These are phyloP conservation scores for Trichoderma sp. DNA, from an alignment of 2,329 filamentous ascomycete genomes.

Conservation along the genomic window DNA sequence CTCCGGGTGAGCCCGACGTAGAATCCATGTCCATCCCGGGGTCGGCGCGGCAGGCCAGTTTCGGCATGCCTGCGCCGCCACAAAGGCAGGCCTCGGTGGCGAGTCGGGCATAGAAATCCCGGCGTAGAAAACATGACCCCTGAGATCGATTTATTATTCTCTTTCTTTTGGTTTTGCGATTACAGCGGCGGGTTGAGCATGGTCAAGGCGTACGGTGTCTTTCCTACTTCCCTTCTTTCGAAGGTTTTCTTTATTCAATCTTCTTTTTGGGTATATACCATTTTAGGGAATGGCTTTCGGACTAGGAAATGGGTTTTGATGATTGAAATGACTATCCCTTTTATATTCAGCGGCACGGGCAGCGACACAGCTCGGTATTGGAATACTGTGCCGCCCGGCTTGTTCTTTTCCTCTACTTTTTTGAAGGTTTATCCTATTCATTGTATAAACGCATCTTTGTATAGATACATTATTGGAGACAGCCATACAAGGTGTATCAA, in stretches of 20 bases:
- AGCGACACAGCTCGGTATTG: neutral
- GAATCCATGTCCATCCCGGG: constrained; percentile 38
- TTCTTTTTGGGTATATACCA: constrained; percentile 4
- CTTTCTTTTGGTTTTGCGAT: neutral
- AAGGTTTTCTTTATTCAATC: neutral
- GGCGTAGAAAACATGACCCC: neutral
- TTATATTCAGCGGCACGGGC: neutral
- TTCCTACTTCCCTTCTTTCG: neutral
- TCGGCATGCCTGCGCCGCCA: constrained; percentile 41
- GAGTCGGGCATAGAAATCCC: constrained; percentile 41
- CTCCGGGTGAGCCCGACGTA: constrained; percentile 55
- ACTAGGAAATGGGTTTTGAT: neutral
- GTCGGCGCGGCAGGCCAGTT: constrained; percentile 44
- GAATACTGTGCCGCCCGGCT: neutral
- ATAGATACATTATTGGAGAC: neutral
- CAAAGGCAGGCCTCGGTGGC: constrained; percentile 47
- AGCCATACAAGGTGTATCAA: neutral
- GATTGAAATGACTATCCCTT: neutral
- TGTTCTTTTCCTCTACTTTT: neutral
- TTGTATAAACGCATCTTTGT: neutral
- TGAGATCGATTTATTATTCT: neutral
- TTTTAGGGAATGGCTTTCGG: neutral
- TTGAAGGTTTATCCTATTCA: neutral
- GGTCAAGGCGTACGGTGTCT: neutral
- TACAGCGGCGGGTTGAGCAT: neutral